Base-by-base conservation (phyloP, 768 basidiomycete species). In the Russula foetens region DNA sequence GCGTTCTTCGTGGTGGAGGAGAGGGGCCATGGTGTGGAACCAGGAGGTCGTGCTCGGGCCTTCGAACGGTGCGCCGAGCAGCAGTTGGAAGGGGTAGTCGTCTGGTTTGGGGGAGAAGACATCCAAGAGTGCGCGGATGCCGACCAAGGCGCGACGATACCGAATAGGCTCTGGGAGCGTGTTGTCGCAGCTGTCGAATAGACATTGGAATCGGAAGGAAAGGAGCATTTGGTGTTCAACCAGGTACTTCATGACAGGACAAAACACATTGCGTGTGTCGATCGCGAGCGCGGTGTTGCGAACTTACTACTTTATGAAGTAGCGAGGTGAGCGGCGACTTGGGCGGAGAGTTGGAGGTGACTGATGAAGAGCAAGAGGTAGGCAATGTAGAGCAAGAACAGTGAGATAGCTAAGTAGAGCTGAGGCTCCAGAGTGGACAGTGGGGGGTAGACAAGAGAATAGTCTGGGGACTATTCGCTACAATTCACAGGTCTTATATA, bases 201-300 rank as follows among this genome's bases (percentile, higher is more conserved):
- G 47, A 7, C 56, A 57, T 48, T 57, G 46, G 21, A 41, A 57
- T 15, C 56, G 47, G 38, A 57, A 49, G 47, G 56, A 39, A 28
- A 56, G 56, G 11, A 56, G 56, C 33, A 49, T n/a, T 8, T 56
- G 54, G 45, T 47, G 43, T 47, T 46, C 54, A 45, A 46, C 45
- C 15, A 47, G n/a, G n/a, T 56, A 56, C n/a, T 33, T 56, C 19
- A 35, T 23, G 14, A 56, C 54, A 19, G 54, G 44, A 4, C 31
- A 21, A 9, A 56, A 38, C 7, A 29, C 45, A n/a, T n/a, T n/a
- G n/a, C n/a, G n/a, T n/a, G n/a, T n/a, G 44, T 55, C 31, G 17
- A 46, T n/a, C 3, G 15, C 21, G 17, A 55, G 53, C n/a, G 45
- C 43, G 9, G 54, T 45, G 45, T n/a, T n/a, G n/a, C n/a, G n/a